A percentile compares a stretch with the other conserved stretches of the same genome.
phyloP scores from a whole-genome alignment of 306 rosid genomes.

The Quercus variabilis region DNA sequence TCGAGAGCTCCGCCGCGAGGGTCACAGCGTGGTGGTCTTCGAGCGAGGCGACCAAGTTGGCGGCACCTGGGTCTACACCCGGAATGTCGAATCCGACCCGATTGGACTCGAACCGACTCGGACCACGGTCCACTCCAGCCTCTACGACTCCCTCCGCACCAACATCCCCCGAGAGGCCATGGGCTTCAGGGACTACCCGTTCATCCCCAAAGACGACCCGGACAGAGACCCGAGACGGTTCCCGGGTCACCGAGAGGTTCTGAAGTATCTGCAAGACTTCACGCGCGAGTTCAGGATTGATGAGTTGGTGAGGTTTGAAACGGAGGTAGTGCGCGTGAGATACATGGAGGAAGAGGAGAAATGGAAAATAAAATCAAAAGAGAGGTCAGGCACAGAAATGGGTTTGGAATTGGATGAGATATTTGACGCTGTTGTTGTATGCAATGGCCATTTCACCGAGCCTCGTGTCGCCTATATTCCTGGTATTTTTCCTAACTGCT shows the following conservation, averaged over 20 bases:
- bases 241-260: slow-evolving; percentile 60
- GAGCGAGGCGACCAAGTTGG: slow-evolving; percentile 53
- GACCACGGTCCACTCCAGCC: slow-evolving; percentile 48
- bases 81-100: slow-evolving; percentile 55
- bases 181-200: slow-evolving; percentile 70
- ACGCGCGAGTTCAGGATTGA: slow-evolving; percentile 30
- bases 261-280: slow-evolving; percentile 49
- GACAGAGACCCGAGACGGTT: slow-evolving; percentile 58
- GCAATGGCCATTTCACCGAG: slow-evolving; percentile 47
- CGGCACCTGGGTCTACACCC: slow-evolving; percentile 67
- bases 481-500: slow-evolving; percentile 24
- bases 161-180: slow-evolving; percentile 72
- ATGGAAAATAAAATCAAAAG: slow-evolving; percentile 45
- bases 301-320: slow-evolving; percentile 39
- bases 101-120: slow-evolving; percentile 49
- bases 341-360: slow-evolving; percentile 33
- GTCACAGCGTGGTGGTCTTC: slow-evolving; percentile 59
- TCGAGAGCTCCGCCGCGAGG: slow-evolving; percentile 72
- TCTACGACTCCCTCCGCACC: slow-evolving; percentile 70
- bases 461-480: slow-evolving; percentile 50
- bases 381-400: slow-evolving; percentile 7
- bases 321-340: slow-evolving; percentile 45
- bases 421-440: slow-evolving; percentile 56
- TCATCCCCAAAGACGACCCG: slow-evolving; percentile 31
- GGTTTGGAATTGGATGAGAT: slow-evolving; percentile 37